Evolutionary conservation across 345 rosid genomes (phyloP).

Genomic region (Acer negundo): DNA sequence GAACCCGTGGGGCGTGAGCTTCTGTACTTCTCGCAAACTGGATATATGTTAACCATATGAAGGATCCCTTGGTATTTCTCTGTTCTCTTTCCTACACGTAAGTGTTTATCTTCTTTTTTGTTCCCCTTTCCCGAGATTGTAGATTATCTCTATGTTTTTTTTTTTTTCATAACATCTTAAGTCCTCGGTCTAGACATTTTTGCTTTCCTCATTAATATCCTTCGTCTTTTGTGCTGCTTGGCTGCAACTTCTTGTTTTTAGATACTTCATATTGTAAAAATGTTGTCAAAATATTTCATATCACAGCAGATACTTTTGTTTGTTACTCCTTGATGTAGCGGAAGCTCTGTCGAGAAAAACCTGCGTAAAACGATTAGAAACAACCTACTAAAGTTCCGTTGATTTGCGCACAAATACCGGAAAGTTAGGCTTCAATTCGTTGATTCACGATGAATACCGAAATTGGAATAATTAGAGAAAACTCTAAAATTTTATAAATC

Average conservation of each 20-base stretch:
- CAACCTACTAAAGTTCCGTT: neutral
- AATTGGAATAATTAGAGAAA: too few relatives aligned
- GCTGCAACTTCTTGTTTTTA: neutral
- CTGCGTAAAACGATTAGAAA: too few relatives aligned
- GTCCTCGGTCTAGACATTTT: neutral
- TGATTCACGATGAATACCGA: too few relatives aligned
- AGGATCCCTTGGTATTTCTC: slow-evolving; percentile 74
- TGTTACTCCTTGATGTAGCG: neutral
- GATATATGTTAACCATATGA: slow-evolving; percentile 80
- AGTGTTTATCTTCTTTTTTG: slow-evolving; percentile 2
- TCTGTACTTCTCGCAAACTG: slow-evolving; percentile 80
- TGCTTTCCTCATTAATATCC: neutral
- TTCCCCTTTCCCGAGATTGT: slow-evolving; percentile 6
- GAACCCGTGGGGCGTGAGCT: slow-evolving; percentile 98
- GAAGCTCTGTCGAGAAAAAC: too few relatives aligned
- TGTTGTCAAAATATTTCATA: neutral
- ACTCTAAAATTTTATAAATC: too few relatives aligned
- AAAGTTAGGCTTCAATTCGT: too few relatives aligned
- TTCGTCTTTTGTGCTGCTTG: neutral
- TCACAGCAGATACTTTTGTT: neutral
- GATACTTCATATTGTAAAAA: neutral
- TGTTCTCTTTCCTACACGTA: slow-evolving; percentile 17
- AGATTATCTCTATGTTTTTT: too few relatives aligned
- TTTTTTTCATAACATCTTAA: slow-evolving; percentile 1
- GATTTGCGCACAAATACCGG: too few relatives aligned